phyloP scores from a whole-genome alignment of 352 stramenopile species.

The Globisporangium abappressorium region DNA sequence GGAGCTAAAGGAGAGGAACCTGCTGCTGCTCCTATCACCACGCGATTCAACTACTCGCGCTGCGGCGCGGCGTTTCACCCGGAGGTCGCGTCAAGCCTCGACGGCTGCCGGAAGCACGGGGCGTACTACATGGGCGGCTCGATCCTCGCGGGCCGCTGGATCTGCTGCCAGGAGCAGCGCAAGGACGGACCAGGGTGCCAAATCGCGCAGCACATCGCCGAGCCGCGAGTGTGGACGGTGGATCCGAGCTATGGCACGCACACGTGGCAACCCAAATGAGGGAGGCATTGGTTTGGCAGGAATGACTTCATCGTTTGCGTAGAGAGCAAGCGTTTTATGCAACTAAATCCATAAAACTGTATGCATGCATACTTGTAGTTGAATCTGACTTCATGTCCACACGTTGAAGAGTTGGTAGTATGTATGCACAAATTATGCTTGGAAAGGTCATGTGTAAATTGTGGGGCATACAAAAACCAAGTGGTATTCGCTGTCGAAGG shows the following conservation, averaged over 20 bases:
- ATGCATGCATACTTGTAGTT: too few relatives aligned
- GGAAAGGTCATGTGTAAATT: too few relatives aligned
- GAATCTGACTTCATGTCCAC: too few relatives aligned
- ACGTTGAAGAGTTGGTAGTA: too few relatives aligned
- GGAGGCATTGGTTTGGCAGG: neutral
- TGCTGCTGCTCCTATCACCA: neutral
- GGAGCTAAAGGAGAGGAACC: neutral
- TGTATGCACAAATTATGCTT: too few relatives aligned
- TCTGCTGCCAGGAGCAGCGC: conserved; percentile 45
- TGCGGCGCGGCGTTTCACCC: conserved; percentile 32
- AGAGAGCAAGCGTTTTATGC: neutral
- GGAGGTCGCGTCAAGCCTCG: conserved; percentile 23
- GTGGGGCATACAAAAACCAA: too few relatives aligned
- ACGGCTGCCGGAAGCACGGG: conserved; percentile 37
- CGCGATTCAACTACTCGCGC: conserved; percentile 29
- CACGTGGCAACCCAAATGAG: conserved; percentile 27
- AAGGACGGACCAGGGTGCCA: conserved; percentile 34
- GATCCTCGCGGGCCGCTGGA: conserved; percentile 42
- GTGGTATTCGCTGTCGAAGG: too few relatives aligned
- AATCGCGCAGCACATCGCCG: conserved; percentile 28
- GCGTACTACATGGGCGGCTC: conserved; percentile 50
- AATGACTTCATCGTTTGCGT: neutral
- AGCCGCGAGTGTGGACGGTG: conserved; percentile 26
- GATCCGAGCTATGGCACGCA: conserved; percentile 40
- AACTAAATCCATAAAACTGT: neutral